These are phyloP conservation scores for Kluyveromyces wickerhamii DNA, from an alignment of 805 yeast genomes.

Conservation along the genomic window DNA sequence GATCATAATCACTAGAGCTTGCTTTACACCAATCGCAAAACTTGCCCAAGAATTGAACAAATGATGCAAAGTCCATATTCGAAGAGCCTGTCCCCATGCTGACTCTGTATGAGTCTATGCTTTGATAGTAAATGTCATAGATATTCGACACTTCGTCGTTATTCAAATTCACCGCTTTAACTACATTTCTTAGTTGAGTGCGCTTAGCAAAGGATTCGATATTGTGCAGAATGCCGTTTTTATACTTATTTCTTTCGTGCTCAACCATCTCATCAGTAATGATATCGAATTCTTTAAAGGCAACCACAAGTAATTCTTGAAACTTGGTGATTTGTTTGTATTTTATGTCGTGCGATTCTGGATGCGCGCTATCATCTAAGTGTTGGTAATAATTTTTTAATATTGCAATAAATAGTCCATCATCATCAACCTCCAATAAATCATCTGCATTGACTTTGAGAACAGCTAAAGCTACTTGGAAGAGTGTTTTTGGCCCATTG, in stretches of 20 bases:
- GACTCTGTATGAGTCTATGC: conserved; percentile 58
- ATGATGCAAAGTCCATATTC: conserved; percentile 68
- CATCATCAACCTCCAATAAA: conserved; percentile 73
- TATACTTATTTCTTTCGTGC: conserved; percentile 60
- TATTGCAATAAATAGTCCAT: conserved; percentile 82
- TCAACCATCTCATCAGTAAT: conserved; percentile 68
- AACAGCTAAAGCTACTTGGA: conserved; percentile 92
- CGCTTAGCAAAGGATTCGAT: conserved; percentile 87
- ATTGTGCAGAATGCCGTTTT: conserved; percentile 72
- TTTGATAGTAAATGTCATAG: conserved; percentile 78
- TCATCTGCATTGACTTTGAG: conserved; percentile 82
- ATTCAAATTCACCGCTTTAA: conserved; percentile 56
- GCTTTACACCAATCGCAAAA: conserved; percentile 67
- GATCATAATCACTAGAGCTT: conserved; percentile 30
- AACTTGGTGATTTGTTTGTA: conserved; percentile 68
- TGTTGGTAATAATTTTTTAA: conserved; percentile 74
- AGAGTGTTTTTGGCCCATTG: conserved; percentile 82
- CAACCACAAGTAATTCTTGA: conserved; percentile 83
- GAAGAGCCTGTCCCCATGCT: conserved; percentile 46
- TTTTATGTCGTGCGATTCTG: conserved; percentile 56
- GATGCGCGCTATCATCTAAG: conserved; percentile 72
- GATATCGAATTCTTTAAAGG: conserved; percentile 82
- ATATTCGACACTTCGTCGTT: conserved; percentile 56
- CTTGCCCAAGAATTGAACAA: conserved; percentile 66
- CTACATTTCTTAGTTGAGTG: conserved; percentile 81